Evolutionary conservation across 306 rosid species (phyloP).

Genomic region (Notholithocarpus densiflorus): DNA sequence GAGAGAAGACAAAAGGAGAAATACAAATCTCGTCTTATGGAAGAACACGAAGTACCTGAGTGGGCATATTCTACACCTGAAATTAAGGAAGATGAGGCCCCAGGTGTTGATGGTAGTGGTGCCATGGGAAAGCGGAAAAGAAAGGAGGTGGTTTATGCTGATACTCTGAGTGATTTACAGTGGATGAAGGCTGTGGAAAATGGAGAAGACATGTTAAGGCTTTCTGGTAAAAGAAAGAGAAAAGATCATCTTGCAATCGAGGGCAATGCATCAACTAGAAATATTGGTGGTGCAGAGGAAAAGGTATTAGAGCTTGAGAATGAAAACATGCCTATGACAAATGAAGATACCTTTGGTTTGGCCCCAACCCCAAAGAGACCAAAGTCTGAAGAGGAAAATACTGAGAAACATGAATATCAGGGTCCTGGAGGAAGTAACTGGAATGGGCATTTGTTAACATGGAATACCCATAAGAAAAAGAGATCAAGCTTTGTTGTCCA

Average conservation of each 20-base stretch:
- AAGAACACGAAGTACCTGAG: slow-evolving; percentile 95
- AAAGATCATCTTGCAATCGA: slow-evolving; percentile 47
- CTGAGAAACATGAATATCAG: slow-evolving; percentile 44
- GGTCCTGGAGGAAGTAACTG: slow-evolving; percentile 46
- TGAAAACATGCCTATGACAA: slow-evolving; percentile 35
- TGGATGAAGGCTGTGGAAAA: slow-evolving; percentile 96
- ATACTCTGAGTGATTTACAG: slow-evolving; percentile 79
- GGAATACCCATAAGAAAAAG: slow-evolving; percentile 83
- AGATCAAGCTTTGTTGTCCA: slow-evolving; percentile 67
- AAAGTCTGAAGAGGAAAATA: slow-evolving; percentile 47
- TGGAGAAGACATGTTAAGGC: slow-evolving; percentile 65
- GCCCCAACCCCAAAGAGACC: slow-evolving; percentile 55
- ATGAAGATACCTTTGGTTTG: slow-evolving; percentile 51
- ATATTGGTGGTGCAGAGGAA: slow-evolving; percentile 41
- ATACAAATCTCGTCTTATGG: slow-evolving; percentile 90
- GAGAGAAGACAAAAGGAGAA: slow-evolving; percentile 95
- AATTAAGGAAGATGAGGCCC: slow-evolving; percentile 45
- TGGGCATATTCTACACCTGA: slow-evolving; percentile 81
- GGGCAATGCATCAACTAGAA: slow-evolving; percentile 40
- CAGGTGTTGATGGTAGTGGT: slow-evolving; percentile 31
- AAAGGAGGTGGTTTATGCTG: slow-evolving; percentile 84
- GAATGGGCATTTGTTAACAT: slow-evolving; percentile 60
- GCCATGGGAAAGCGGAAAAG: slow-evolving; percentile 79
- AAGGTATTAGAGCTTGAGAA: slow-evolving; percentile 32
- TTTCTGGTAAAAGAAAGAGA: slow-evolving; percentile 54